These are phyloP conservation scores for Crithidia fasciculata DNA, from an alignment of 208 protist genomes.

Conservation along the genomic window DNA sequence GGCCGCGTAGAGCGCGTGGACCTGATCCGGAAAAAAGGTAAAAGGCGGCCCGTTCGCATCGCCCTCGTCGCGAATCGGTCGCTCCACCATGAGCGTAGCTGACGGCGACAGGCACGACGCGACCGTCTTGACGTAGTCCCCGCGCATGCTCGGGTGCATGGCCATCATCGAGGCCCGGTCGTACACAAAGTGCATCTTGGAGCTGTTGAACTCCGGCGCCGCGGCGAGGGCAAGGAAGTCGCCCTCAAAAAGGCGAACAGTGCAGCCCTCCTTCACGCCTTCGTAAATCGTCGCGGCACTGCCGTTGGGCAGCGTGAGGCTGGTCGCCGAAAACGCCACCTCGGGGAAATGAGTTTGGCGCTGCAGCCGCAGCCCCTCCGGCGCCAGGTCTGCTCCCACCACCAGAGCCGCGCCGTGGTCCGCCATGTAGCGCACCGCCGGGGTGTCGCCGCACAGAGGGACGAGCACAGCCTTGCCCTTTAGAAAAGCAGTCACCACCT, in stretches of 20 bases:
- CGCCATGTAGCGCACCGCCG: constrained; percentile 49
- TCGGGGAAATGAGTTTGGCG: constrained; percentile 39
- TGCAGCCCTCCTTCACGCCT: constrained; percentile 25
- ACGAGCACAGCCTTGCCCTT: constrained; percentile 51
- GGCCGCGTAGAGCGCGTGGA: constrained; percentile 41
- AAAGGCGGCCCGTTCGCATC: constrained; percentile 56
- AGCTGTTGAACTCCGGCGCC: constrained; percentile 22
- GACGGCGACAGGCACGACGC: constrained; percentile 23
- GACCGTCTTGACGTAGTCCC: constrained; percentile 38
- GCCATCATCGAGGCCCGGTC: constrained; percentile 73
- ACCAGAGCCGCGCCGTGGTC: constrained; percentile 44
- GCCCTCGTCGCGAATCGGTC: constrained; percentile 43
- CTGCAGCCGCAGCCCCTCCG: constrained; percentile 40
- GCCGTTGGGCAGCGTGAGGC: constrained; percentile 5
- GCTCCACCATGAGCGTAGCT: constrained; percentile 43
- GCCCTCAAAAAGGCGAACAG: constrained; percentile 54
- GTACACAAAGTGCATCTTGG: constrained; percentile 59
- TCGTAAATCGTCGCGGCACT: constrained; percentile 28
- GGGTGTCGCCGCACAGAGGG: constrained; percentile 64
- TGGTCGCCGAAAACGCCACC: constrained; percentile 25
- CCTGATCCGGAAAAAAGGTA: constrained; percentile 42
- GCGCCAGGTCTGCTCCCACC: constrained; percentile 44
- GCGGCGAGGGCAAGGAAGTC: constrained; percentile 46
- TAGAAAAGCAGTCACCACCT: constrained; percentile 41
- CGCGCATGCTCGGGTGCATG: constrained; percentile 46